Conservation (phyloP, 108 stramenopile species). For the Fistulifera pelliculosa region DNA sequence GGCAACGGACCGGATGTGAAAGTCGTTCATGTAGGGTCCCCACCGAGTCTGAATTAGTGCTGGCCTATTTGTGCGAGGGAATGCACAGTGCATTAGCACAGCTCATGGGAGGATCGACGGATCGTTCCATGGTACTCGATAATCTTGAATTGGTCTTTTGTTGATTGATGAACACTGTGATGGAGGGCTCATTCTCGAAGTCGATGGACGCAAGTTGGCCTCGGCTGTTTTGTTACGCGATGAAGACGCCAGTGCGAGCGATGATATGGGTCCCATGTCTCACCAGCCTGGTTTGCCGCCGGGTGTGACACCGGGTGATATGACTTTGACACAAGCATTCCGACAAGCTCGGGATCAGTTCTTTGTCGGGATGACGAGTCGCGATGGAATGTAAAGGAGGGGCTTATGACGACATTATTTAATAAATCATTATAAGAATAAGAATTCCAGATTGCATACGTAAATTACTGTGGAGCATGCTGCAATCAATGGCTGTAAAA, state of each 20-base stretch:
- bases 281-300: slow-evolving; percentile 17
- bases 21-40: slow-evolving; percentile 72
- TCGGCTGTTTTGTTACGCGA: slow-evolving; percentile 67
- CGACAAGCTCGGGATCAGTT: slow-evolving; percentile 74
- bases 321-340: slow-evolving; percentile 79
- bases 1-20: slow-evolving; percentile 50
- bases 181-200: slow-evolving; percentile 78
- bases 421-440: too few relatives aligned
- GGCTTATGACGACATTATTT: too few relatives aligned
- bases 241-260: slow-evolving; percentile 28
- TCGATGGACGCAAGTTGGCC: slow-evolving; percentile 66
- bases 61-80: slow-evolving; percentile 77
- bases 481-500: too few relatives aligned
- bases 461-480: too few relatives aligned
- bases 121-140: slow-evolving; percentile 80
- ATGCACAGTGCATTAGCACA: slow-evolving; percentile 77
- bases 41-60: slow-evolving; percentile 65
- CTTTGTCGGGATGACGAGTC: slow-evolving; percentile 31
- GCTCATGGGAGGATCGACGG: slow-evolving; percentile 76
- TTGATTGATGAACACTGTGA: slow-evolving; percentile 85
- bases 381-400: slow-evolving; percentile 29
- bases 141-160: slow-evolving; percentile 81
- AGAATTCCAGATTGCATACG: too few relatives aligned
- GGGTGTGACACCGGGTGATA: slow-evolving; percentile 61
- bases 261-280: slow-evolving; percentile 3